Base-by-base conservation (phyloP, 2,329 filamentous ascomycete species). In the Stemphylium lycopersici region DNA sequence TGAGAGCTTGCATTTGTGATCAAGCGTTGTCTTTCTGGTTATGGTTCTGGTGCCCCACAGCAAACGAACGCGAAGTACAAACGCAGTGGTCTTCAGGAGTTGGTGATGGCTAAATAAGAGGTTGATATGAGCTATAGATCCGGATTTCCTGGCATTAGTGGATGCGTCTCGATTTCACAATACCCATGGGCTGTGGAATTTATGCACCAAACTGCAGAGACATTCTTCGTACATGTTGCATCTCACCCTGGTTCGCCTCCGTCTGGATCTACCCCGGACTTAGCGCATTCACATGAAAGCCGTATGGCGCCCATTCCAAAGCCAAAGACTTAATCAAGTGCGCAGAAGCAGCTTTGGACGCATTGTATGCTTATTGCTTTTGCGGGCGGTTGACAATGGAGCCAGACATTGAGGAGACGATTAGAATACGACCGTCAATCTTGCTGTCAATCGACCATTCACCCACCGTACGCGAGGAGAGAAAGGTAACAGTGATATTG, bases 251-350 rank as follows among this genome's bases (percentile, higher is more conserved):
- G 42, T 74, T 93, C 59, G 91, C 81, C 4, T 87, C 88, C 4
- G 90, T 93, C 79, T 92, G 89, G 88, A 92, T 92, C 81, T 92
- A 92, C 24, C 90, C 89, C n/a, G 90, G 90, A 8, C 86, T 90
- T 77, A 93, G 90, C 76, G 85, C 87, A 83, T 93, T 93, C 70
- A 91, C 89, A 40, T 90, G 87, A 70, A 93, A 90, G 66, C 82
- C 81, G 77, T 90, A 82, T 76, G 89, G 88, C 71, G 89, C 88
- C 90, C 90, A 93, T 78, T 93, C 90, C 29, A 89, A 88, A 42
- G 89, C 90, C 29, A 93, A 84, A 2, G 88, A 91, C 80, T 90
- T 91, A 76, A 86, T 88, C 48, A 93, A 90, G 89, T 83, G 38
- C 13, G 47, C 47, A 16, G 47, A 49, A 26, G 47, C 47, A 16